Conservation (phyloP, 2,329 filamentous ascomycete genomes). For the Magnaporthales sp. region DNA sequence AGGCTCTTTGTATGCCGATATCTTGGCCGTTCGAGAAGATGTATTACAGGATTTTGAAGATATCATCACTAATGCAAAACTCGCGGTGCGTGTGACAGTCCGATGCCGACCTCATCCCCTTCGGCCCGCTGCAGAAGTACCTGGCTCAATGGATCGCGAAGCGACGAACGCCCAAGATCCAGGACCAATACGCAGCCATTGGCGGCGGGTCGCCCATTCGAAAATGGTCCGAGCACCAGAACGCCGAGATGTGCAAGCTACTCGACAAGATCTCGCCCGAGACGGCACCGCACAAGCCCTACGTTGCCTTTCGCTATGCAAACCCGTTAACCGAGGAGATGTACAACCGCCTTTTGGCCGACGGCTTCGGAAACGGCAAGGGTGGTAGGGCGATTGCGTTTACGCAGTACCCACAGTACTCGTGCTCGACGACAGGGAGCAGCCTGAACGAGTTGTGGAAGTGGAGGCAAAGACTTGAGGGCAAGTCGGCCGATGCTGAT, state of each 20-base stretch:
- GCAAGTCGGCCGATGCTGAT: constrained; percentile 48
- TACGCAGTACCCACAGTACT: constrained; percentile 97
- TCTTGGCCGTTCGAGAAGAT: constrained; percentile 4
- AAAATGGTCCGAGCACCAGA: constrained; percentile 96
- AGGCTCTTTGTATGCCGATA: constrained; percentile 69
- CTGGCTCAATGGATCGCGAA: constrained; percentile 80
- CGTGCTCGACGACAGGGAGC: constrained; percentile 92
- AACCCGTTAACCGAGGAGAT: constrained; percentile 89
- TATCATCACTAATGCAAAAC: not conserved
- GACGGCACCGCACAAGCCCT: constrained; percentile 93
- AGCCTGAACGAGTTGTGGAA: constrained; percentile 97
- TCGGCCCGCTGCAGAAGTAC: constrained; percentile 84
- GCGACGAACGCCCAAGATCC: constrained; percentile 88
- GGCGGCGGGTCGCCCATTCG: constrained; percentile 96
- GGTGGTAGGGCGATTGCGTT: constrained; percentile 95
- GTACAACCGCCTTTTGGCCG: constrained; percentile 72
- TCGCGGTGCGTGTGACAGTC: constrained; percentile 41
- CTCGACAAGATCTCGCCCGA: constrained; percentile 85
- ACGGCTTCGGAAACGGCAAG: constrained; percentile 83
- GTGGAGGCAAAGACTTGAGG: constrained; percentile 83
- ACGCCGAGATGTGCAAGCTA: constrained; percentile 92
- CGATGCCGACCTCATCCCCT: constrained; percentile 90
- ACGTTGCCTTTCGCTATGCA: constrained; percentile 94
- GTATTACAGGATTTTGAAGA: constrained; percentile 3
- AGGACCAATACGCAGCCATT: constrained; percentile 91